Percentiles rank a stretch among this genome's conserved stretches.
Conservation (phyloP, 805 yeast species). For the Monosporozyma aerobia region DNA sequence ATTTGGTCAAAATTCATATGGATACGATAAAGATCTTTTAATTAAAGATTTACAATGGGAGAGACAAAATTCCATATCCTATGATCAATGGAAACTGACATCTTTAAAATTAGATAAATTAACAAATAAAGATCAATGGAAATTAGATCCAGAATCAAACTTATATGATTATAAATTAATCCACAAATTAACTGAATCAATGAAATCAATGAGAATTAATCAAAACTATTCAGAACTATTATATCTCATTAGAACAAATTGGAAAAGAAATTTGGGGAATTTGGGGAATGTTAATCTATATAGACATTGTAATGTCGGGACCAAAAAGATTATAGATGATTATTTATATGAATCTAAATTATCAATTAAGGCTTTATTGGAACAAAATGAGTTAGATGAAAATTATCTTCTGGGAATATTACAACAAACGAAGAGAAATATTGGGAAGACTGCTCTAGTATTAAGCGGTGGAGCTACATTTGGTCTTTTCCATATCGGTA, state of each 20-base stretch:
- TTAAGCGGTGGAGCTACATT: constrained; percentile 93
- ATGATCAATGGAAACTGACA: constrained; percentile 57
- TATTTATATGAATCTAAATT: constrained; percentile 68
- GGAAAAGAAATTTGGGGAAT: constrained; percentile 79
- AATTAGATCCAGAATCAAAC: constrained; percentile 42
- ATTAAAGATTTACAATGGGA: constrained; percentile 34
- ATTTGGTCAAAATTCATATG: neutral
- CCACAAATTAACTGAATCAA: constrained; percentile 39
- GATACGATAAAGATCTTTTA: constrained; percentile 28
- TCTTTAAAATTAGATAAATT: constrained; percentile 57
- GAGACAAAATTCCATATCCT: constrained; percentile 42
- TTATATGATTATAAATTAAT: constrained; percentile 68
- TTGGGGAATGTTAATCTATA: constrained; percentile 76
- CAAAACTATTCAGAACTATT: constrained; percentile 54
- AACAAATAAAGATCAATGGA: constrained; percentile 66
- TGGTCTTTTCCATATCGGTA: constrained; percentile 90
- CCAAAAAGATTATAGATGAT: constrained; percentile 74
- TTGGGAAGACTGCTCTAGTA: constrained; percentile 91
- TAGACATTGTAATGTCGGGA: constrained; percentile 73
- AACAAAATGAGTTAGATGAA: constrained; percentile 45
- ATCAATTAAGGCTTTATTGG: constrained; percentile 24
- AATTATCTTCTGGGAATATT: constrained; percentile 65
- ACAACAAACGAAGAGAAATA: constrained; percentile 79
- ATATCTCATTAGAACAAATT: constrained; percentile 71
- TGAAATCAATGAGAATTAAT: constrained; percentile 48